These are phyloP conservation scores for Solanum appendiculatum DNA, from an alignment of 257 asterid species.

Conservation along the genomic window DNA sequence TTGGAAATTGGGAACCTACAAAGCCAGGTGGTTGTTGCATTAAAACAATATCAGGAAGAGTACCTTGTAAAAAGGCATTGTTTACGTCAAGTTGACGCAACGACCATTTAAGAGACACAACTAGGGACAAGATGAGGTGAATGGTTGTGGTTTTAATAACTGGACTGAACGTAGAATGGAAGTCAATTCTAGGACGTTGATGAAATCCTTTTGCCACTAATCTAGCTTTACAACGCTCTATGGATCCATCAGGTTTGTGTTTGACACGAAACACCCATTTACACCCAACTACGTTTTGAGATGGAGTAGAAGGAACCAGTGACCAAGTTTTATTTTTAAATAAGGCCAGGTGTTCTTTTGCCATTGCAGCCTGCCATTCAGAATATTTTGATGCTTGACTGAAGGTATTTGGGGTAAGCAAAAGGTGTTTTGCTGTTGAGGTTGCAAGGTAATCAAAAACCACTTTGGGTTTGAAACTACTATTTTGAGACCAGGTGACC, in stretches of 20 bases:
- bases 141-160: not conserved
- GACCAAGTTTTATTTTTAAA: not conserved
- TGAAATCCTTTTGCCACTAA: not conserved
- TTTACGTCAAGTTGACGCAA: not conserved
- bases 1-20: not conserved
- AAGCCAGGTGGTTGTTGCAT: not conserved
- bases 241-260: not conserved
- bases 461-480: not conserved
- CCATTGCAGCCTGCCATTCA: not conserved
- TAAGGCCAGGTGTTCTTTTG: not conserved
- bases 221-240: not conserved
- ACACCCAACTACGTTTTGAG: not conserved
- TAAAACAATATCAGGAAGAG: not conserved
- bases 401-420: not conserved
- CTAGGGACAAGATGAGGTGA: not conserved
- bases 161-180: too few relatives aligned
- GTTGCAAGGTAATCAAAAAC: not conserved
- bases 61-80: not conserved
- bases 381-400: not conserved
- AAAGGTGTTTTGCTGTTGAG: too few relatives aligned
- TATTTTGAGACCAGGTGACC: not conserved
- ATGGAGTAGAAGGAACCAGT: not conserved
- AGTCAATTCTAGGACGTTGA: not conserved
- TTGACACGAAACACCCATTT: not conserved
- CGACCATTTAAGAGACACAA: not conserved